Conservation (phyloP, 371 early-diverging fungal genomes). For the Parasitella parasitica region DNA sequence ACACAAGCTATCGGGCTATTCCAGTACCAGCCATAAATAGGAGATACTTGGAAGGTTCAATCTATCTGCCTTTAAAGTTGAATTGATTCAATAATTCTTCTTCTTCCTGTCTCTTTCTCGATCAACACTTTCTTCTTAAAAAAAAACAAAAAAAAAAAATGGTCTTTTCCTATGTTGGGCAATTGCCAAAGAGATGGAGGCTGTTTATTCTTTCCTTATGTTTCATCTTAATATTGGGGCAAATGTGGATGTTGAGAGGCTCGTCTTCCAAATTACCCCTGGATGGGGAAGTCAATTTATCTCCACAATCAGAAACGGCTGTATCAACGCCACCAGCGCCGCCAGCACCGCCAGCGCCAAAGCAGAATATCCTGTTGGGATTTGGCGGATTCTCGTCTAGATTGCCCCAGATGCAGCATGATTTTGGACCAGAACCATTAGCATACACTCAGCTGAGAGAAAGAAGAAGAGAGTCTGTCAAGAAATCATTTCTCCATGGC, state of each 20-base stretch:
- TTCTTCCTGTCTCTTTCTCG: background rate
- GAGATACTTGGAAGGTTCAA: background rate
- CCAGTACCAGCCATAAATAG: background rate
- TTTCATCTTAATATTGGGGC: background rate
- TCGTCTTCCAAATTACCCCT: background rate
- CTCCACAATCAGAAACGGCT: background rate
- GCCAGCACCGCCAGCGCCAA: background rate
- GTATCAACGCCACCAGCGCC: background rate
- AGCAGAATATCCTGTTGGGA: constrained; percentile 15
- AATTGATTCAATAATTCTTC: background rate
- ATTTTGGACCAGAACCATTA: constrained; percentile 16
- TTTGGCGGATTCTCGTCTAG: constrained; percentile 19
- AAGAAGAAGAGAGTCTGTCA: constrained; percentile 14
- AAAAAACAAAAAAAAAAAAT: background rate
- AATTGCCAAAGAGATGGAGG: constrained; percentile 15
- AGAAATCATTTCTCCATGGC: constrained; percentile 49
- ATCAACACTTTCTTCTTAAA: background rate
- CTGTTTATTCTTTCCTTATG: background rate
- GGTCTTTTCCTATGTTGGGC: background rate
- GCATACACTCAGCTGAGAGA: constrained; percentile 19
- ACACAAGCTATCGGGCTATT: too few species aligned
- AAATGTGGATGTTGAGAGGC: background rate
- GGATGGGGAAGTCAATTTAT: background rate
- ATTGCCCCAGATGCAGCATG: constrained; percentile 23
- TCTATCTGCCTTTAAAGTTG: background rate